Conservation (phyloP, 2,329 filamentous ascomycete genomes). For the Pseudocercospora ulei region DNA sequence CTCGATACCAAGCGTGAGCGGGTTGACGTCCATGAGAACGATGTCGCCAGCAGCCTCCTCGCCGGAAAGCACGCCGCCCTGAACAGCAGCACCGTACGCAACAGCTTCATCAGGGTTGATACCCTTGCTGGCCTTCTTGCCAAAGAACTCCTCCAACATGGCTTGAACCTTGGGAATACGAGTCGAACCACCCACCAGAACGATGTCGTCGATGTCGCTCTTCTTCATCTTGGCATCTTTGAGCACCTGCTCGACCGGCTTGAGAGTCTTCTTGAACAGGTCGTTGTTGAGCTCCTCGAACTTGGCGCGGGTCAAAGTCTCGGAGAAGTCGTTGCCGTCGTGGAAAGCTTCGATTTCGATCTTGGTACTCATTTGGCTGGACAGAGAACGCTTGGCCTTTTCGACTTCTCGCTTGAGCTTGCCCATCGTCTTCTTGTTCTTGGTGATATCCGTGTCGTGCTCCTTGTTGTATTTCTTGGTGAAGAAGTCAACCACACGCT, state of each 20-base stretch:
- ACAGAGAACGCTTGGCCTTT: slow-evolving; percentile 95
- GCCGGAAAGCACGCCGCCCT: slow-evolving; percentile 88
- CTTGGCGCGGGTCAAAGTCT: slow-evolving; percentile 96
- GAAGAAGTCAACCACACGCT: slow-evolving; percentile 93
- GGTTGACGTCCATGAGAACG: slow-evolving; percentile 88
- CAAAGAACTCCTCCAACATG: slow-evolving; percentile 92
- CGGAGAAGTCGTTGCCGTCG: slow-evolving; percentile 93
- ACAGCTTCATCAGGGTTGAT: slow-evolving; percentile 99
- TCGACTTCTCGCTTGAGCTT: slow-evolving; percentile 99
- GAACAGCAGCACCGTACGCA: slow-evolving; percentile 91
- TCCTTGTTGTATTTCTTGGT: slow-evolving; percentile 99
- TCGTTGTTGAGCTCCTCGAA: slow-evolving; percentile 99
- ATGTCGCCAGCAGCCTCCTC: slow-evolving; percentile 83
- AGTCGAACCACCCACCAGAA: slow-evolving; percentile 94
- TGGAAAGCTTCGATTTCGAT: slow-evolving; percentile 92
- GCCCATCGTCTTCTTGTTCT: slow-evolving; percentile 95
- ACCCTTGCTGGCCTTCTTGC: slow-evolving; percentile 98
- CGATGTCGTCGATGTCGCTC: slow-evolving; percentile 87
- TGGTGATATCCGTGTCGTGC: slow-evolving; percentile 80
- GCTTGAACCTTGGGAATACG: slow-evolving; percentile 97
- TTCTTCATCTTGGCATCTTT: slow-evolving; percentile 98
- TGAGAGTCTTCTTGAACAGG: slow-evolving; percentile 97
- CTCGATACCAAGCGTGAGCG: slow-evolving; percentile 95
- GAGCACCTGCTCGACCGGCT: slow-evolving; percentile 96
- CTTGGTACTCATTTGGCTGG: slow-evolving; percentile 38